These are phyloP conservation scores for Simplicillium aogashimaense DNA, from an alignment of 2,329 filamentous ascomycete species.

Conservation along the genomic window DNA sequence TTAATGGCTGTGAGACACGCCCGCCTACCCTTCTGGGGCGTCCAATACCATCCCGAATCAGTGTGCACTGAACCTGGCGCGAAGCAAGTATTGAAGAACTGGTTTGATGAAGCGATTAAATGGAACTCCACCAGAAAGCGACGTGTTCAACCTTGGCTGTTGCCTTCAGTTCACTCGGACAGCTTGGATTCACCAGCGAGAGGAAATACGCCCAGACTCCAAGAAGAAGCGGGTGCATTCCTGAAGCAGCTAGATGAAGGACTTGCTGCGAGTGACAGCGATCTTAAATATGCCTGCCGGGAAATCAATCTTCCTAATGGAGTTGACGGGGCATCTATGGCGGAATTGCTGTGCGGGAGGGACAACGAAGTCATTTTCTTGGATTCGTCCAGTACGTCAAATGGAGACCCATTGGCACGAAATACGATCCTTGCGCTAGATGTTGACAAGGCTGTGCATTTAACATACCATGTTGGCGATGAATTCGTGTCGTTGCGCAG, in stretches of 20 bases:
- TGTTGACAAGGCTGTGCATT: constrained; percentile 41
- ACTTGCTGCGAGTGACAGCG: constrained; percentile 18
- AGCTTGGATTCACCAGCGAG: constrained; percentile 12
- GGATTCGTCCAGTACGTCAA: constrained; percentile 48
- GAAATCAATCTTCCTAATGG: constrained; percentile 33
- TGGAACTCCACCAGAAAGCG: constrained; percentile 41
- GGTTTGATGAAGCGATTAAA: constrained; percentile 56
- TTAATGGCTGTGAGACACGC: constrained; percentile 70
- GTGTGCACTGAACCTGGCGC: constrained; percentile 67
- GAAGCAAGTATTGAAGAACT: constrained; percentile 57
- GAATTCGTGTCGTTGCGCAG: constrained; percentile 20
- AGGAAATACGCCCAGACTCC: constrained; percentile 6
- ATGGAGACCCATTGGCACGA: constrained; percentile 31
- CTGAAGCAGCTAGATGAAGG: constrained; percentile 12
- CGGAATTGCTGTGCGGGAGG: constrained; percentile 35
- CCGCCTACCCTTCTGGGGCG: constrained; percentile 66
- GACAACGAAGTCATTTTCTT: constrained; percentile 42
- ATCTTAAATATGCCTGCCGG: constrained; percentile 26
- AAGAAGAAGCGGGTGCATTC: constrained; percentile 10
- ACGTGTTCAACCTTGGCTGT: constrained; percentile 2
- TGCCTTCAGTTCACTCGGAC: constrained; percentile 7
- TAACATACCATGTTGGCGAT: constrained; percentile 49
- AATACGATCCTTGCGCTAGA: constrained; percentile 68
- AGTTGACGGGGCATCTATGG: constrained; percentile 42
- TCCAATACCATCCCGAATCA: constrained; percentile 89